Evolutionary conservation across 2,329 filamentous ascomycete species (phyloP), one percentile per base, ranked within the genome.

Genomic region (Cercospora janseana): DNA sequence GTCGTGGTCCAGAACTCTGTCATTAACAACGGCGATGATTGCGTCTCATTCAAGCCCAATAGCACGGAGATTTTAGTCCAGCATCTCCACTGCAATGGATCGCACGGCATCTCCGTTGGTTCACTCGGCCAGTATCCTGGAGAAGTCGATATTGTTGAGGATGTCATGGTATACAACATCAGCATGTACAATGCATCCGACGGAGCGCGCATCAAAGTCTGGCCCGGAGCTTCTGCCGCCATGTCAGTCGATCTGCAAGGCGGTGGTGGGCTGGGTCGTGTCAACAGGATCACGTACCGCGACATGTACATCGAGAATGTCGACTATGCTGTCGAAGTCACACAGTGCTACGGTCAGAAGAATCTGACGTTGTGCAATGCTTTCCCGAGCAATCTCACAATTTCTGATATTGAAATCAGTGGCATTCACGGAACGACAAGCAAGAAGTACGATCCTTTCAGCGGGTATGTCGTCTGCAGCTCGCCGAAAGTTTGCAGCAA

Each of bases 11-110:
- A 87, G 60, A 80, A 87, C 63, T 85, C 80, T 0, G 67, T 78
- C 20, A 78, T 83, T 56, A 74, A 79, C 64, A 86, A 86, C 58
- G 81, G 80, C 27, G 83, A 87, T 63, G 81, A 88, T 63, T 88
- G 85, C 53, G 81, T 88, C 9, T 83, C 82, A 0, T 87, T 88
- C 75, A 88, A 88, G 68, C 84, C 84, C 13, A 88, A 87, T 65
- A 82, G 78, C 59, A 87, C 82, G 34, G 77, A 86, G 56, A 79
- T 87, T 6, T 66, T 87, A 3, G 78, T 87, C 4, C 83, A 87
- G 63, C 82, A 83, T 54, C 69, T 88, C 3, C 69, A 73, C 52
- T 88, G 85, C 69, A 84, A 83, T 60, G 83, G 83, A 26, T 86
- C 81, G 3, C 85, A 88, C 61, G 85, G 85, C 29, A 87, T 88